Evolutionary conservation across 331 rosid genomes (phyloP), one percentile per base, ranked within the genome.

Genomic region (Quercus tomentella): DNA sequence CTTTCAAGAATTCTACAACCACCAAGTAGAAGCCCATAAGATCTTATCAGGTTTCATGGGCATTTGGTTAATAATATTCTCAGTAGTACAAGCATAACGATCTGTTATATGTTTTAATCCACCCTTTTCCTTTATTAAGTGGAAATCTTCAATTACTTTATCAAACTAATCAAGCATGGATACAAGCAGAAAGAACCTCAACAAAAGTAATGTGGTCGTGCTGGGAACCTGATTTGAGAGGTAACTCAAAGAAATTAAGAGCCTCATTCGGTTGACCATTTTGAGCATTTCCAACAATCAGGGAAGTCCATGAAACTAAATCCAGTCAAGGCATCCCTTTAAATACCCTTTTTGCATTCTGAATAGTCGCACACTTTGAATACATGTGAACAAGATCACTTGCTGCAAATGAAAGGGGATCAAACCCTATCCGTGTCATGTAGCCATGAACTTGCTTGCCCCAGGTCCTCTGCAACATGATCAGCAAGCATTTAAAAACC

Each of bases 251-350:
- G 83, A 90, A 78, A 80, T 35, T 71, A 80, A 92, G 92, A 69
- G 94, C 89, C 84, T 78, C 70, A 4, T 87, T 72, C 0, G 90
- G 87, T 78, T 89, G 86, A 78, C 97, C 94, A 70, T 89, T 85
- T 79, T 90, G 97, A 87, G 94, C 92, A 82, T 84, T 68, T 20
- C 94, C 94, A 75, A 79, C 84, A 71, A 90, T 89, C 56, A 92
- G 79, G 82, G 97, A 89, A 74, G 95, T 92, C 93, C 94, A 89
- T 0, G 92, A 87, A 68, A 89, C 89, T 81, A 90, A 82, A 41
- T 41, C 95, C 6, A 91, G 93, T 33, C n/a, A 70, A 87, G 12
- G 89, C 79, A 88, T 84, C 75, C 62, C 84, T 56, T 74, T 57
- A 74, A 92, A 92, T 70, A 89, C 88, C 81, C 66, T 86, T 77